Percentiles rank a stretch among this genome's conserved stretches.
These are phyloP conservation scores for Pseudonectria buxi DNA, from an alignment of 2,329 filamentous ascomycete genomes.

Conservation along the genomic window DNA sequence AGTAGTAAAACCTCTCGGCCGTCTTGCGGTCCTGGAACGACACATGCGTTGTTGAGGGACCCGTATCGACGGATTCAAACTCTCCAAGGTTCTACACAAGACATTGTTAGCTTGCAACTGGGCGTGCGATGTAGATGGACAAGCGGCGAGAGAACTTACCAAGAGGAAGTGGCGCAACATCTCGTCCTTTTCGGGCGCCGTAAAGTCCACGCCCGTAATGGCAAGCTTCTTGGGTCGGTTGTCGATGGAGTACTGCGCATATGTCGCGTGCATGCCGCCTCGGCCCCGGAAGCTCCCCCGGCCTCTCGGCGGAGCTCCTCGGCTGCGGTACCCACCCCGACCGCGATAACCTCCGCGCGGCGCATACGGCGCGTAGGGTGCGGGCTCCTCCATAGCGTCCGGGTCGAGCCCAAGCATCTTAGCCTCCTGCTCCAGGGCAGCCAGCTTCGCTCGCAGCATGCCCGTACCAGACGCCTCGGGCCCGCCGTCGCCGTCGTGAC, in stretches of 20 bases:
- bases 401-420: conserved; percentile 62
- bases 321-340: conserved; percentile 34
- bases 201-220: conserved; percentile 58
- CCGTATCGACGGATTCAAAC: conserved; percentile 50
- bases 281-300: conserved; percentile 28
- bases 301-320: conserved; percentile 27
- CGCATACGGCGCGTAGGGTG: conserved; percentile 12
- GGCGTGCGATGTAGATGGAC: not conserved
- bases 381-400: conserved; percentile 39
- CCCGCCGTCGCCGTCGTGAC: conserved; percentile 23
- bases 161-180: conserved; percentile 64
- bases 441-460: conserved; percentile 62
- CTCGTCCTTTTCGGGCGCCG: conserved; percentile 58
- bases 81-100: conserved; percentile 50
- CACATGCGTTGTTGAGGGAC: conserved; percentile 43
- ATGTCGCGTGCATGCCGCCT: conserved; percentile 46
- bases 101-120: conserved; percentile 2
- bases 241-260: conserved; percentile 63
- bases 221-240: conserved; percentile 66
- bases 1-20: conserved; percentile 62
- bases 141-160: conserved; percentile 46
- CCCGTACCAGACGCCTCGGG: conserved; percentile 46
- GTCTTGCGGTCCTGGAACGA: conserved; percentile 62
- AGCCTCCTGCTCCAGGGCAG: conserved; percentile 67
- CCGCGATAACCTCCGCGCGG: conserved; percentile 22